Conservation (phyloP, 129 eudicot species). For the Saussurea involucrata region DNA sequence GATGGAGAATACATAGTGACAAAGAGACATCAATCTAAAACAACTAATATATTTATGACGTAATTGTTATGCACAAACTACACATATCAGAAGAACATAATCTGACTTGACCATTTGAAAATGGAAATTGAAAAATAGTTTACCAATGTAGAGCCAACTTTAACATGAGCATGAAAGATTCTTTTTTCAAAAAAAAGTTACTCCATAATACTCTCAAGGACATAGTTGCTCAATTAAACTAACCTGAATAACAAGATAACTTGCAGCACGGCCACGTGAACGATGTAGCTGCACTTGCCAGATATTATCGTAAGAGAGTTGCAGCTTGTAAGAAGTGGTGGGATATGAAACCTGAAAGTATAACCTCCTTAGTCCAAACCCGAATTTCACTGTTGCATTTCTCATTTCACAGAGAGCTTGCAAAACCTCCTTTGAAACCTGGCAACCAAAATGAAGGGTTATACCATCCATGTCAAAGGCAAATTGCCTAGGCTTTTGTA, state of each 20-base stretch:
- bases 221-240: constrained; percentile 1
- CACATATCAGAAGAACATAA: background rate
- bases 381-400: constrained; percentile 45
- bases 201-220: background rate
- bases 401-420: constrained; percentile 40
- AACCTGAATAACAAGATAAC: constrained; percentile 71
- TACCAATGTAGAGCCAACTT: background rate
- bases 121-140: background rate
- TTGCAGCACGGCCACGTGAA: constrained; percentile 27
- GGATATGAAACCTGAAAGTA: constrained; percentile 32
- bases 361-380: constrained; percentile 48
- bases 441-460: constrained; percentile 67
- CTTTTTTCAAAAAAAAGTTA: background rate
- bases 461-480: constrained; percentile 36
- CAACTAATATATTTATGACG: background rate
- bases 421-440: constrained; percentile 46
- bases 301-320: constrained; percentile 65
- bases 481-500: constrained; percentile 38
- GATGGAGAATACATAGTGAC: background rate
- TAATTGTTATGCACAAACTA: background rate
- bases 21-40: background rate
- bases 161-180: background rate
- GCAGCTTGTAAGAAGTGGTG: constrained; percentile 44
- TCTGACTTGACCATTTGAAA: background rate
- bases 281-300: constrained; percentile 63